Evolutionary conservation across 768 basidiomycete species (phyloP), one percentile per base, ranked within the genome.

Genomic region (Hydnum rufescens): DNA sequence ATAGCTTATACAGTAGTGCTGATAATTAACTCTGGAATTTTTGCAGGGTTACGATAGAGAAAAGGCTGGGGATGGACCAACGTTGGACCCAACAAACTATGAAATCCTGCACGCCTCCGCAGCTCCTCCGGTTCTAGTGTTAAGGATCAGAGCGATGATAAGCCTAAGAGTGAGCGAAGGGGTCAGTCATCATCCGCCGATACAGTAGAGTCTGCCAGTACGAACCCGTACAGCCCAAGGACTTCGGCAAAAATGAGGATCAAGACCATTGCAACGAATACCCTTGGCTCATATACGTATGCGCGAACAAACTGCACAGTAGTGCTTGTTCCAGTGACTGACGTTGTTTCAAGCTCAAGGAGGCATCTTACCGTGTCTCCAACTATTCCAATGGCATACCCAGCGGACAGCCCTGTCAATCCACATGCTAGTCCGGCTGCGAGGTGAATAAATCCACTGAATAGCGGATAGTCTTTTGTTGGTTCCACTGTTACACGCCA

Each of bases 241-340:
- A 95, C 90, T 65, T 93, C 89, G 4, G 78, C 80, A 58, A 88
- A 89, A 58, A 88, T 88, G 62, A 97, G 77, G 57, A 97, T 92
- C 39, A 97, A 78, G 19, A 97, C 88, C 92, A 96, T 96, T 4
- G 81, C 72, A 22, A 96, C 92, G 62, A 92, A 96, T 26, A 96
- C 78, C 63, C 77, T 81, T 56, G 80, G 80, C 67, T 95, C 90
- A 60, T 88, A 75, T 25, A 95, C 75, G 62, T 88, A 95, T 56
- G 87, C 87, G 54, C 89, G 76, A 16, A 90, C 87, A 60, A 87
- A 90, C 85, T 90, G 57, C 6, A 13, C 8, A 31, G 30, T 19
- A 48, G 51, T 26, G 50, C 5, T 22, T 6, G 32, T 22, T 34
- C 48, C 48, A 23, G 8, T 26, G 25, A 47, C 50, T 30, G 43